Percentiles rank a stretch among this genome's conserved stretches.
phyloP scores from a whole-genome alignment of 106 monocot genomes.

The Apostasia shenzhenica region DNA sequence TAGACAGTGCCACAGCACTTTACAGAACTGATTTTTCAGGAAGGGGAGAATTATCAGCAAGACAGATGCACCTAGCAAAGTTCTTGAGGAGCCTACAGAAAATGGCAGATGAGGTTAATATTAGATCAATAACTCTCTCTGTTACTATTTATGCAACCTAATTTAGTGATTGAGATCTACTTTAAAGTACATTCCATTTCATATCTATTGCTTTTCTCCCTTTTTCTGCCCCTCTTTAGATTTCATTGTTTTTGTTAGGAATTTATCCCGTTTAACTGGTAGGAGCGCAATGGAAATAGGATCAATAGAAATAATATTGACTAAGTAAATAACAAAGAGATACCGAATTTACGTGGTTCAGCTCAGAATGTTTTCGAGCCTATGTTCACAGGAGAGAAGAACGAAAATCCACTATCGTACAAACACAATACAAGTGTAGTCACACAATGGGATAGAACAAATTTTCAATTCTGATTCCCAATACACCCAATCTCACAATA shows the following conservation, averaged over 20 bases:
- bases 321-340: no score
- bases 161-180: neutral
- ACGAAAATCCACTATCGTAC: no score
- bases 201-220: neutral
- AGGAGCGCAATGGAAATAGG: no score
- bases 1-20: conserved; percentile 71
- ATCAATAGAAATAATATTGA: no score
- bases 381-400: no score
- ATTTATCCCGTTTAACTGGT: no score
- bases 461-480: no score
- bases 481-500: no score
- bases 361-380: no score
- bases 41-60: conserved; percentile 70
- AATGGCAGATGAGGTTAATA: conserved; percentile 53
- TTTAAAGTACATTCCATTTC: neutral
- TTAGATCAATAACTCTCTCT: neutral
- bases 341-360: no score
- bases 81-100: conserved; percentile 61
- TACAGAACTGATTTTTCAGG: conserved; percentile 79
- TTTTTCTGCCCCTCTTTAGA: neutral
- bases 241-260: neutral
- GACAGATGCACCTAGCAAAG: conserved; percentile 73
- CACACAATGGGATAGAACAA: no score
- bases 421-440: no score
- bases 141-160: neutral